A percentile compares a stretch with the other conserved stretches of the same genome.
phyloP scores from a whole-genome alignment of 345 rosid genomes.

The Ceriops tagal region DNA sequence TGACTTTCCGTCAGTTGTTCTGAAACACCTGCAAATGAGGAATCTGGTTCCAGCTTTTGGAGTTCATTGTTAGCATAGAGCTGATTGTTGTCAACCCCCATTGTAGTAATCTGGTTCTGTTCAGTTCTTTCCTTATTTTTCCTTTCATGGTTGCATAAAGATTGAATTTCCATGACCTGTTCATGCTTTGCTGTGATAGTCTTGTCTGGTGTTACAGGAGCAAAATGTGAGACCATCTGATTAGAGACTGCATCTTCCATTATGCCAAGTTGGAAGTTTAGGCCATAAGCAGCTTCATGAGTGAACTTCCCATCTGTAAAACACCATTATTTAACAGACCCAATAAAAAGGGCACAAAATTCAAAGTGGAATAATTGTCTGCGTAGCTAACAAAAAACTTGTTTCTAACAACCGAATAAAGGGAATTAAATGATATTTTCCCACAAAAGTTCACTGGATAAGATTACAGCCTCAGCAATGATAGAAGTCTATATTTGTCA shows the following conservation, averaged over 20 bases:
- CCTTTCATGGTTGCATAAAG: constrained; percentile 16
- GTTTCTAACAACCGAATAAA: too few relatives aligned
- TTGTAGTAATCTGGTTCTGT: constrained; percentile 18
- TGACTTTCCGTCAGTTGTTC: constrained; percentile 25
- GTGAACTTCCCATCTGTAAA: constrained; percentile 27
- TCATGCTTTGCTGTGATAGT: constrained; percentile 17
- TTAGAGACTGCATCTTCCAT: constrained; percentile 23
- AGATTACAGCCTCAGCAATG: too few relatives aligned
- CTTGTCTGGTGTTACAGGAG: constrained; percentile 61
- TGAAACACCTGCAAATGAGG: constrained; percentile 21
- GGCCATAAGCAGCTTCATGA: constrained; percentile 23
- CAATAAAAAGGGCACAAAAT: too few relatives aligned
- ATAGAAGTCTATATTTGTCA: too few relatives aligned
- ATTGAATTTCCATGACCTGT: constrained; percentile 16
- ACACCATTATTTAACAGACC: background rate
- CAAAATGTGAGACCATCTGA: constrained; percentile 21
- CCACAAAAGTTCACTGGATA: too few relatives aligned
- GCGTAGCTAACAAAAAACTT: too few relatives aligned
- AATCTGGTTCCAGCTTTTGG: constrained; percentile 25
- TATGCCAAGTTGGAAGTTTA: constrained; percentile 24
- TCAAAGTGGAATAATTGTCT: too few relatives aligned
- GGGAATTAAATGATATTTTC: too few relatives aligned
- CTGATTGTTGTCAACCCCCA: constrained; percentile 11
- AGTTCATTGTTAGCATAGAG: constrained; percentile 19
- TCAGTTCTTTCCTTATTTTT: constrained; percentile 18